Base-by-base conservation (phyloP, 768 basidiomycete species). In the Cubamyces lactineus region DNA sequence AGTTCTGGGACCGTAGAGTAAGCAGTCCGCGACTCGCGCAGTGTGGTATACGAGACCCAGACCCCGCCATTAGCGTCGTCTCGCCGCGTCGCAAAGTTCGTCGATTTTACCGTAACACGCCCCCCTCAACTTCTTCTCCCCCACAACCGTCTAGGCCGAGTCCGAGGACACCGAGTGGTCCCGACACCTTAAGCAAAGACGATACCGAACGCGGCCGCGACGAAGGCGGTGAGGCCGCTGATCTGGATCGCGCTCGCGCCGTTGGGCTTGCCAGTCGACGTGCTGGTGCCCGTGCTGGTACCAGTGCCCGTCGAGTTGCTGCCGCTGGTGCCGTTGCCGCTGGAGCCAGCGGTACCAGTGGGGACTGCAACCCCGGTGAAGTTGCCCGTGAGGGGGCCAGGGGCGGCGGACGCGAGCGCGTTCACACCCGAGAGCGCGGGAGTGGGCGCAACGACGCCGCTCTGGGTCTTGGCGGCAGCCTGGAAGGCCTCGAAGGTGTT, bases 401-500 rank as follows among this genome's bases (percentile, higher is more conserved):
- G 79, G 12, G 67, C 62, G 5, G 76, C 76, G 3, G 82, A 78
- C 1, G 83, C 83, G 17, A 78, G 79, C 1, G 82, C 84, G n/a
- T 78, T 81, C 3, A 74, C 51, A 16, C 84, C 84, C 3, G 75
- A 75, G 17, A 84, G 77, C 12, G 80, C 81, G 41, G 67, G 54
- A 17, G 52, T 28, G 34, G 57, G 76, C 76, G 12, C 72, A 80
- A 80, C 40, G 73, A 77, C 38, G 76, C 68, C 6, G 21, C 55
- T 8, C 60, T 61, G 63, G 73, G 72, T 15, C 55, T 58, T 64
- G 4, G 82, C 83, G 12, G 69, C 69, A 5, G 50, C 56, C 57
- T 69, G 65, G 75, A 77, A 85, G 15, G 69, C 66, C 0, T 59
- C 64, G 60, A 82, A 78, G 17, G 79, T 81, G 70, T 76, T 74